Evolutionary conservation across 2,329 filamentous ascomycete species (phyloP).

Genomic region (Stylonectria norvegica): DNA sequence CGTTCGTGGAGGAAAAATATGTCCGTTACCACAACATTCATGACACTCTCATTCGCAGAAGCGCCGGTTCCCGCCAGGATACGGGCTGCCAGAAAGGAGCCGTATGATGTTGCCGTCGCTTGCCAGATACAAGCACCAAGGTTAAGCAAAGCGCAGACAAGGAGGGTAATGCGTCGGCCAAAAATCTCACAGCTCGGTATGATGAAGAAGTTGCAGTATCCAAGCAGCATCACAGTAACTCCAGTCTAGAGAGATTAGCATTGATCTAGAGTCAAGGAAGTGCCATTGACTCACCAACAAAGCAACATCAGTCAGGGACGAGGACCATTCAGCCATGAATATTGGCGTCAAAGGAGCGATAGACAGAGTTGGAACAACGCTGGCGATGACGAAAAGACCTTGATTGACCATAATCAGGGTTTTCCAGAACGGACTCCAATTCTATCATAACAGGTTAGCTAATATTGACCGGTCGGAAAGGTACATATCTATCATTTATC

Average conservation of each 20-base stretch:
- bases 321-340: background rate
- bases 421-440: background rate
- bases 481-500: background rate
- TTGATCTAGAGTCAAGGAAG: background rate
- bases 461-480: background rate
- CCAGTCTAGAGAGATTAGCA: background rate
- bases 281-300: background rate
- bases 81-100: background rate
- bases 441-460: background rate
- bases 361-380: background rate
- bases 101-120: background rate
- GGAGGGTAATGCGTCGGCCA: background rate
- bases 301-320: background rate
- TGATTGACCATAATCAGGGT: background rate
- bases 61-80: background rate
- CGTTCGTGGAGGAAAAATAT: background rate
- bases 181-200: background rate
- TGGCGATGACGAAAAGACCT: background rate
- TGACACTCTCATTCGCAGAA: background rate
- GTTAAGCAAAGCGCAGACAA: background rate
- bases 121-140: background rate
- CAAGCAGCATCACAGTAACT: background rate
- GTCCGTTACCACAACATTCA: background rate
- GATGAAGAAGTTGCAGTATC: background rate
- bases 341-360: background rate